phyloP scores from a whole-genome alignment of 768 basidiomycete genomes.

The Trametes meyenii region DNA sequence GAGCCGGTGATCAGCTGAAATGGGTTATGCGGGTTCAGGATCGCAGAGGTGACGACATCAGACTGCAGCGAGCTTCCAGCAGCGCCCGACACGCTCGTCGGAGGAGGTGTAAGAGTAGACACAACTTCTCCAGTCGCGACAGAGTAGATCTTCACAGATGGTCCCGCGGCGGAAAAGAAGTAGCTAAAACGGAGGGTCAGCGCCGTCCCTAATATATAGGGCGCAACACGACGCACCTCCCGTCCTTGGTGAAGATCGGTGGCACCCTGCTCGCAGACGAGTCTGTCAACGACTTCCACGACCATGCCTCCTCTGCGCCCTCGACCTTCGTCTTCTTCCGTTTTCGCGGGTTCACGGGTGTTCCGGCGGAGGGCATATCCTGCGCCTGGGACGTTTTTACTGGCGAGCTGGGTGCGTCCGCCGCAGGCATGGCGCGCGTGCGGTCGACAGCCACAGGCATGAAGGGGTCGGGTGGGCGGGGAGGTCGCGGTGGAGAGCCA shows the following conservation, averaged over 20 bases:
- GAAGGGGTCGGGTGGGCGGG: constrained; percentile 11
- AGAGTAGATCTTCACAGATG: constrained; percentile 86
- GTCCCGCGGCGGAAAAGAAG: constrained; percentile 86
- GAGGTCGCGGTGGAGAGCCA: constrained; percentile 13
- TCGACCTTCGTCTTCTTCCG: constrained; percentile 49
- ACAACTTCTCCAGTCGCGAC: constrained; percentile 75
- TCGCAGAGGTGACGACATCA: constrained; percentile 68
- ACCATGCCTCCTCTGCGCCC: constrained; percentile 44
- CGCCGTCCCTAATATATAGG: constrained; percentile 9
- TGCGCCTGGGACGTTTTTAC: constrained; percentile 37
- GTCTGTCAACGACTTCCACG: constrained; percentile 75
- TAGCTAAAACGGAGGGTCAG: constrained; percentile 53
- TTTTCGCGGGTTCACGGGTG: constrained; percentile 29
- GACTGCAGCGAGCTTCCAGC: constrained; percentile 43
- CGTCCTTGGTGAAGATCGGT: constrained; percentile 86
- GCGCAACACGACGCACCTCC: constrained; percentile 55
- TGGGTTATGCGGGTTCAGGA: constrained; percentile 82
- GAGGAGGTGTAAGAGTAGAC: constrained; percentile 72
- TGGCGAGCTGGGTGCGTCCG: constrained; percentile 42
- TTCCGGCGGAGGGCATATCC: constrained; percentile 30
- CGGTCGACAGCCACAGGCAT: constrained; percentile 36
- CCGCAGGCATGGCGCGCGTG: constrained; percentile 30
- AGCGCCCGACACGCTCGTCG: constrained; percentile 30
- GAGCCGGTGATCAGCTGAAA: constrained; percentile 90
- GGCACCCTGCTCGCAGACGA: constrained; percentile 62